phyloP scores from a whole-genome alignment of 345 rosid genomes.

The Gossypioides kirkii region DNA sequence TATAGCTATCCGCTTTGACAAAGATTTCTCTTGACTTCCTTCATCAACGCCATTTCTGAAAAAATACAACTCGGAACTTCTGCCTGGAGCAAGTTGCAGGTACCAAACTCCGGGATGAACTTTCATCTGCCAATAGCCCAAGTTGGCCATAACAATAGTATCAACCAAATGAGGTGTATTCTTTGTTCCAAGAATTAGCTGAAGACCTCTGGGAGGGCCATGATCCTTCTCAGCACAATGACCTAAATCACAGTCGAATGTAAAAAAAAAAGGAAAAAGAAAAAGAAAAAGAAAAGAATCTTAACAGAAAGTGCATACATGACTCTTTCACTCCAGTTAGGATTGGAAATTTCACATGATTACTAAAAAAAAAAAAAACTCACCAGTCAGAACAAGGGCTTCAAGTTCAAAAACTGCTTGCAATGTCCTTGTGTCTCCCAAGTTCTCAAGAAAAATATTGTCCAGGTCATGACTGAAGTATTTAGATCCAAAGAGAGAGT shows the following conservation, averaged over 20 bases:
- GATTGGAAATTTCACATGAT: background rate
- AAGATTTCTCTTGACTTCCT: constrained; percentile 38
- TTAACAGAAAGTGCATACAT: background rate
- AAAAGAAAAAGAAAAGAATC: background rate
- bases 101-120: constrained; percentile 98
- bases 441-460: constrained; percentile 94
- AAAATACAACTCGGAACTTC: constrained; percentile 83
- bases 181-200: constrained; percentile 93
- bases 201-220: constrained; percentile 97
- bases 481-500: constrained; percentile 16
- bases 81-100: constrained; percentile 94
- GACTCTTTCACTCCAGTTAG: background rate
- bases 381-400: constrained; percentile 95
- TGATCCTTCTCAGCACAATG: constrained; percentile 97
- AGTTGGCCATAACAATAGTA: constrained; percentile 96
- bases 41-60: constrained; percentile 52
- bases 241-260: constrained; percentile 36
- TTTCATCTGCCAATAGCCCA: constrained; percentile 99
- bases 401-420: constrained; percentile 98
- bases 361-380: constrained; percentile 12
- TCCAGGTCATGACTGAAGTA: constrained; percentile 85
- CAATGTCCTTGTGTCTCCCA: constrained; percentile 92
- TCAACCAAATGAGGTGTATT: constrained; percentile 88
- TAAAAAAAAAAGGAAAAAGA: constrained; percentile 8
- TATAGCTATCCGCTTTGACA: constrained; percentile 67